phyloP scores from a whole-genome alignment of 78 protist species.

The Guillardia theta region DNA sequence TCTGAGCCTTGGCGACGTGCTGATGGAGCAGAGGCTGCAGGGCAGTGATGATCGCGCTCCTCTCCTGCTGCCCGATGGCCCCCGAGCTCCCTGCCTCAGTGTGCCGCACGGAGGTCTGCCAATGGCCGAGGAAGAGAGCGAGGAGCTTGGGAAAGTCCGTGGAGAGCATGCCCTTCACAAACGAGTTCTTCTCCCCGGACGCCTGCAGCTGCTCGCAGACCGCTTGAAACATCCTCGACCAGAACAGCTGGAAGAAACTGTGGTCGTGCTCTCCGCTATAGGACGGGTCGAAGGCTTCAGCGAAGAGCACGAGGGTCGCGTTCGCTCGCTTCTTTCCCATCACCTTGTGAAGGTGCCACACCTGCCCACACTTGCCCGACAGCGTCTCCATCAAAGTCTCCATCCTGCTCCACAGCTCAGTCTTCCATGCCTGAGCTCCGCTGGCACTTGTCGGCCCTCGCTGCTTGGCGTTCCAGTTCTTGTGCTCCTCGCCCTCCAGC shows the following conservation, averaged over 20 bases:
- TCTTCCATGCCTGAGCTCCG: neutral
- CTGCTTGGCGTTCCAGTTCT: neutral
- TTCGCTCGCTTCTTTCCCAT: neutral
- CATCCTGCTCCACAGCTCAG: neutral
- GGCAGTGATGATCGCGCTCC: neutral
- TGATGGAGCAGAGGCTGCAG: neutral
- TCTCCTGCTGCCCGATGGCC: neutral
- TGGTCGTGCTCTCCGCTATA: neutral
- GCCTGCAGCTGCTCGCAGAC: neutral
- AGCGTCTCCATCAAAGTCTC: neutral
- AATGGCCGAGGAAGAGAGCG: neutral
- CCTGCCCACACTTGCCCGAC: neutral
- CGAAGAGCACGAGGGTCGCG: neutral
- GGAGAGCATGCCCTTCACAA: neutral
- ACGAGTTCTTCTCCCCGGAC: neutral
- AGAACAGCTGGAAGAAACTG: neutral
- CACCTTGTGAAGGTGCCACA: neutral
- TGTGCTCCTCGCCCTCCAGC: neutral
- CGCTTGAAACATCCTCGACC: neutral
- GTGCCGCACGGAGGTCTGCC: neutral
- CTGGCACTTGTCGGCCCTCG: neutral
- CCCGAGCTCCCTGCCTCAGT: neutral
- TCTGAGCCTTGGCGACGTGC: neutral
- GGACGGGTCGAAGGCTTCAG: neutral
- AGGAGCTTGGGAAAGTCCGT: neutral